These are phyloP conservation scores for Bryoglossum gracile DNA, from an alignment of 495 filamentous ascomycete genomes.

Conservation along the genomic window DNA sequence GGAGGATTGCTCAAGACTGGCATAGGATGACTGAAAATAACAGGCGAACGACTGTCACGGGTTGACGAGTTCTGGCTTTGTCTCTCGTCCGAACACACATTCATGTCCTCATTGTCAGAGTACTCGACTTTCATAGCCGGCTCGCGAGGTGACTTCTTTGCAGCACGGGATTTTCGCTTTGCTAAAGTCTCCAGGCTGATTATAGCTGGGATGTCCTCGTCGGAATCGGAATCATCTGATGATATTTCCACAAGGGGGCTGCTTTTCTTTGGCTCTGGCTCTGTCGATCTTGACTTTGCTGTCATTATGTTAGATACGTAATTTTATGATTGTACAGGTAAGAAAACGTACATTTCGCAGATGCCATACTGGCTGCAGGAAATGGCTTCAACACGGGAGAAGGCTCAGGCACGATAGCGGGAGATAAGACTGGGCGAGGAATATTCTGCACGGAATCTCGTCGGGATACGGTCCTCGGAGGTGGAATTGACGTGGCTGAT, in stretches of 20 bases:
- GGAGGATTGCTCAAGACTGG: background rate
- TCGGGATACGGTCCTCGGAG: background rate
- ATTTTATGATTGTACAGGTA: too few relatives aligned
- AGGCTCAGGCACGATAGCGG: background rate
- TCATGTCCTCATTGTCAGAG: too few relatives aligned
- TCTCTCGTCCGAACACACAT: constrained; percentile 1
- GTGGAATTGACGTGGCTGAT: constrained; percentile 1
- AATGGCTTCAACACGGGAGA: too few relatives aligned
- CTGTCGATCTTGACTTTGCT: constrained; percentile 8
- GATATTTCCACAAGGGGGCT: background rate
- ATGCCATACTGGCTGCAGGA: too few relatives aligned
- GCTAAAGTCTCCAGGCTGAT: too few relatives aligned
- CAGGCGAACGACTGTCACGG: constrained; percentile 21
- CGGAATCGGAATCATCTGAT: constrained; percentile 3
- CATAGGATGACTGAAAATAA: constrained; percentile 13
- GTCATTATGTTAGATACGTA: background rate
- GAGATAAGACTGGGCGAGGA: background rate
- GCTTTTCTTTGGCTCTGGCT: background rate
- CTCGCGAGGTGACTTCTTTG: too few relatives aligned
- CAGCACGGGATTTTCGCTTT: too few relatives aligned
- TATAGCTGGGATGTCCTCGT: constrained; percentile 6
- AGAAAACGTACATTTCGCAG: too few relatives aligned
- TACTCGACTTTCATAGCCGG: too few relatives aligned
- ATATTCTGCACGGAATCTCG: constrained; percentile 1
- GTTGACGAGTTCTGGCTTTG: constrained; percentile 12